Conservation (phyloP, 306 rosid genomes). For the Astragalus membranaceus region DNA sequence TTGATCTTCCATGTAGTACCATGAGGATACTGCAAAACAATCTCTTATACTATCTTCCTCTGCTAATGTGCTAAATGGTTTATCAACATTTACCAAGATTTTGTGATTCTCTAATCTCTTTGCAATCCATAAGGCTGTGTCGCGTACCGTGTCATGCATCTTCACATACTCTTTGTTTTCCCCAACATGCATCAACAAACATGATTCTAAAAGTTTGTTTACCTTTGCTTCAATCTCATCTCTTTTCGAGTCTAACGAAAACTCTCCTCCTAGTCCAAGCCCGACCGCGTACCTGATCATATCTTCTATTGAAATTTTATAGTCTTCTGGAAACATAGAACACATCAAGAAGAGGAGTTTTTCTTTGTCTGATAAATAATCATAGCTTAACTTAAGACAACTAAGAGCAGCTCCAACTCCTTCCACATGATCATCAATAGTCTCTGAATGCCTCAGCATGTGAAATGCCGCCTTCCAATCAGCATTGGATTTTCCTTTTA, state of each 20-base stretch:
- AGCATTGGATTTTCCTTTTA: not conserved
- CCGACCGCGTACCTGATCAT: not conserved
- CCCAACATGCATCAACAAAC: not conserved
- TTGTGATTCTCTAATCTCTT: not conserved
- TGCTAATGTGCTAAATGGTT: not conserved
- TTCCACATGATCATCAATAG: not conserved
- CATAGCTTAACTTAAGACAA: not conserved
- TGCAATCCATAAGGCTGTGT: constrained; percentile 23
- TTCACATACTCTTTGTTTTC: not conserved
- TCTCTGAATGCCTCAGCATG: not conserved
- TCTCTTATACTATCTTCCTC: not conserved
- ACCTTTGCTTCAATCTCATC: not conserved
- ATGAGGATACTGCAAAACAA: constrained; percentile 16
- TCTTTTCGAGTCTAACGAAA: not conserved
- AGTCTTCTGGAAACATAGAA: constrained; percentile 1
- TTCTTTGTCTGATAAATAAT: not conserved
- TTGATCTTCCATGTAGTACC: not conserved
- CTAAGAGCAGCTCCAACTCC: not conserved
- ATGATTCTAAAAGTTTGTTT: not conserved
- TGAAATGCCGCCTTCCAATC: not conserved
- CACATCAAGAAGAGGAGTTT: not conserved
- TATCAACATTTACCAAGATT: constrained; percentile 11
- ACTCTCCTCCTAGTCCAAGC: not conserved
- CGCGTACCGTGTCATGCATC: constrained; percentile 27
- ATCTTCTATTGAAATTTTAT: not conserved